phyloP scores from a whole-genome alignment of 768 basidiomycete genomes.

The Tremella yokohamensis region DNA sequence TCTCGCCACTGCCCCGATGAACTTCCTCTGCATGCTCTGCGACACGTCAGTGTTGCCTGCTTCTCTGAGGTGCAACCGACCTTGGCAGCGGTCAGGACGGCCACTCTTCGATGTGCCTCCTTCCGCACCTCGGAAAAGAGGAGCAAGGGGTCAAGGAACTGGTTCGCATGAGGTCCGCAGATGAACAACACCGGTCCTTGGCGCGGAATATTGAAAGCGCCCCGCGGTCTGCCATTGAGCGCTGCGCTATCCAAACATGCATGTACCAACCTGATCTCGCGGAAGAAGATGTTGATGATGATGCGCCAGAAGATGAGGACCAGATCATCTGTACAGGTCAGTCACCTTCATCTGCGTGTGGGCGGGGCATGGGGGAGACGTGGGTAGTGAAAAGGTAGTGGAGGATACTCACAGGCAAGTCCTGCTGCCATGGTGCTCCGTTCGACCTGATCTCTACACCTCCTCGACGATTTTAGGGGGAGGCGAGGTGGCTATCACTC shows the following conservation, averaged over 20 bases:
- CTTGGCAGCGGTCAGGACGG: constrained; percentile 82
- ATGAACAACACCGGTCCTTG: constrained; percentile 90
- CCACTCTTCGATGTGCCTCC: constrained; percentile 74
- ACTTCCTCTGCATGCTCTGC: constrained; percentile 69
- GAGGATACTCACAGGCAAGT: constrained; percentile 25
- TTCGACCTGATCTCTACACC: background rate
- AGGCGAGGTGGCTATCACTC: no score
- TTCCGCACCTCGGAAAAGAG: constrained; percentile 78
- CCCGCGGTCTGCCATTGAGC: constrained; percentile 61
- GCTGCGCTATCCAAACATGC: no score
- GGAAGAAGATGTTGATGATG: constrained; percentile 89
- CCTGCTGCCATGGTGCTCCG: constrained; percentile 38
- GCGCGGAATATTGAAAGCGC: constrained; percentile 88
- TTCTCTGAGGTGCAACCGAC: constrained; percentile 24
- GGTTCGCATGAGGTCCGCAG: constrained; percentile 84
- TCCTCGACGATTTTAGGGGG: no score
- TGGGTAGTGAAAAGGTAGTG: constrained; percentile 9
- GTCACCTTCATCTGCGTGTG: constrained; percentile 15
- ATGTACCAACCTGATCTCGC: constrained; percentile 64
- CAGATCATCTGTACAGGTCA: constrained; percentile 60
- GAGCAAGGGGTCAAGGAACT: constrained; percentile 91
- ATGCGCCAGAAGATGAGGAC: constrained; percentile 77
- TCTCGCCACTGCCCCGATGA: constrained; percentile 74
- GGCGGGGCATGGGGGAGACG: constrained; percentile 9
- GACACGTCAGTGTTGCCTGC: constrained; percentile 2